A percentile compares a stretch with the other conserved stretches of the same genome.
Evolutionary conservation across 1,139 yeast species (phyloP).

Genomic region (Lizanozyma gosingica): DNA sequence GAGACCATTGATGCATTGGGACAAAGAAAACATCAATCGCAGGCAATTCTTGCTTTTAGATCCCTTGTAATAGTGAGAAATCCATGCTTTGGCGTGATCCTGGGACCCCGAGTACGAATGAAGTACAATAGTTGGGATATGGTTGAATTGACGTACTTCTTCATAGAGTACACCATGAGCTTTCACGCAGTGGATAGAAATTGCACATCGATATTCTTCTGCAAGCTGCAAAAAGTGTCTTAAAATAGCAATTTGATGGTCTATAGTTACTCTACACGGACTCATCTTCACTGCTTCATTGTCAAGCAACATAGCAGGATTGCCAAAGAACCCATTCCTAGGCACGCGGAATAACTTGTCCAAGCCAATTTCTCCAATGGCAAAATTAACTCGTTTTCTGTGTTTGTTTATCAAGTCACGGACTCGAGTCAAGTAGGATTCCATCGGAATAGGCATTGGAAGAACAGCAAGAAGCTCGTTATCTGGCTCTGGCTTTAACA

Average conservation of each 20-base stretch:
- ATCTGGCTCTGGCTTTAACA: constrained; percentile 37
- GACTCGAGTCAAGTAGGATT: constrained; percentile 25
- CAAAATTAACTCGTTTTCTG: constrained; percentile 4
- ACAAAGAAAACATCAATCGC: background rate
- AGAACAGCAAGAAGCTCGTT: constrained; percentile 36
- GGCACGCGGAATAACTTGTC: constrained; percentile 75
- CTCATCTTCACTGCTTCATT: constrained; percentile 20
- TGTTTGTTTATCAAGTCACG: constrained; percentile 15
- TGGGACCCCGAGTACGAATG: constrained; percentile 85
- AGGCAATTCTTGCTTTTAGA: background rate
- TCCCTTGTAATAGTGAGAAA: constrained; percentile 6
- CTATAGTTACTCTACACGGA: constrained; percentile 42
- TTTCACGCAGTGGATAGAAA: constrained; percentile 81
- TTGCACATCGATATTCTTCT: constrained; percentile 32
- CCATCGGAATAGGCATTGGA: constrained; percentile 54
- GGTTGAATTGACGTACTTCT: constrained; percentile 16
- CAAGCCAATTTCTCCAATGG: constrained; percentile 84
- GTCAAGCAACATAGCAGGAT: constrained; percentile 11
- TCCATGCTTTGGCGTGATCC: constrained; percentile 56
- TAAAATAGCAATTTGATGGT: constrained; percentile 57
- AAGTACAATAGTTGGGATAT: constrained; percentile 40
- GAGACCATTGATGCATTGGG: background rate
- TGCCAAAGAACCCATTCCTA: constrained; percentile 44
- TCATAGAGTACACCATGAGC: constrained; percentile 58
- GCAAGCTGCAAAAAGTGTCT: constrained; percentile 48